Base-by-base conservation (phyloP, 2,329 filamentous ascomycete species). In the Didymosphaeria variabile region DNA sequence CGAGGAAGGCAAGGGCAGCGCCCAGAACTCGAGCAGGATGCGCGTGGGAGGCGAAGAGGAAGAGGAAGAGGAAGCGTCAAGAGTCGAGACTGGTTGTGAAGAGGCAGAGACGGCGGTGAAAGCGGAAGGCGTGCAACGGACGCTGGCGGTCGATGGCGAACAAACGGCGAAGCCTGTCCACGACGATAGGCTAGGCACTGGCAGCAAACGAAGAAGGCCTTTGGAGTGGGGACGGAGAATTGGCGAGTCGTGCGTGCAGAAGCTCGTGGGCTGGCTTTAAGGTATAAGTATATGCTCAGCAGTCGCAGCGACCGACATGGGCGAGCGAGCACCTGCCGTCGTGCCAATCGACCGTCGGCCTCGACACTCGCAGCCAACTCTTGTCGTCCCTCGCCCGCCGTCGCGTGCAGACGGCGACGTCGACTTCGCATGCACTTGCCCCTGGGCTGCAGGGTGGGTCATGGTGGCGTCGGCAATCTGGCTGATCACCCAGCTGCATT, bases 341-440 rank as follows among this genome's bases (percentile, higher is more conserved):
- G 34, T 36, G 10, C 34, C 34, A 36, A 12, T 7, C 34, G 34
- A 36, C 34, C 23, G 46, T 26, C 6, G 46, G 12, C 44, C 10
- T 26, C n/a, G n/a, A n/a, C n/a, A n/a, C n/a, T 10, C 44, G 15
- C 29, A 32, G 19, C 29, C 7, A 17, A 26, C 1, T 40, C 12
- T n/a, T n/a, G 15, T 31, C 50, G 31, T 36, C 31, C 9, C n/a
- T 23, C 32, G 31, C 45, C 15, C 15, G n/a, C n/a, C n/a, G n/a
- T n/a, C n/a, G n/a, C n/a, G n/a, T n/a, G 45, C 23, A 46, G 46
- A 38, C 5, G 50, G 17, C 31, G 34, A 5, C 13, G 21, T 34
- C 50, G 34, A 53, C 26, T 51, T 31, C 10, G 50, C 50, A 29
- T 53, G 34, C 50, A 42, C 15, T 26, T 23, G 12, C 34, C 36